A percentile compares a stretch with the other conserved stretches of the same genome.
Conservation (phyloP, 148 eudicot genomes). For the Suaeda aralocaspica region DNA sequence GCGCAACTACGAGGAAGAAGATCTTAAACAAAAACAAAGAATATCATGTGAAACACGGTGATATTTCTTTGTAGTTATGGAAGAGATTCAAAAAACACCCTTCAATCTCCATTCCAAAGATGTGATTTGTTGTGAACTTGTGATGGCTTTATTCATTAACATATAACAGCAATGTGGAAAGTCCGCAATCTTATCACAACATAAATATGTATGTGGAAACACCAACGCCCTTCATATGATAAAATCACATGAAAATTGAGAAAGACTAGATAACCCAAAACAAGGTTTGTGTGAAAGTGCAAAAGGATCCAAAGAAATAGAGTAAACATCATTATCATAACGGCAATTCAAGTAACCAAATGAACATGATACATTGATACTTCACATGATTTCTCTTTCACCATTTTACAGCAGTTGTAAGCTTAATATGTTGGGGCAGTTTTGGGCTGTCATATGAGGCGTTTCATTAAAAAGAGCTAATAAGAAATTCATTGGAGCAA, state of each 20-base stretch:
- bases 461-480: background rate
- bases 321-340: background rate
- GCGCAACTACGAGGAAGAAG: background rate
- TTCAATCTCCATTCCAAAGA: background rate
- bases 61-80: background rate
- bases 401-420: too few relatives aligned
- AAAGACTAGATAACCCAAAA: conserved; percentile 5
- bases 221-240: background rate
- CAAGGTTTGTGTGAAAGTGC: background rate
- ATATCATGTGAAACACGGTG: background rate
- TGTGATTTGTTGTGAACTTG: background rate
- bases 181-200: background rate
- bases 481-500: background rate
- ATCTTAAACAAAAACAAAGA: background rate
- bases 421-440: too few relatives aligned
- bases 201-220: conserved; percentile 11
- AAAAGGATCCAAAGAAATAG: background rate
- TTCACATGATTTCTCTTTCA: background rate
- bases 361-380: background rate
- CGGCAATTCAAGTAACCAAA: background rate
- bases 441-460: background rate
- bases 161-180: conserved; percentile 8
- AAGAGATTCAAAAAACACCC: background rate
- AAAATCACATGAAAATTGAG: too few relatives aligned
- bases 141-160: background rate